Percentiles rank a stretch among this genome's conserved stretches.
phyloP scores from a whole-genome alignment of 1,284 basidiomycete genomes.

The Ganoderma meredithae region DNA sequence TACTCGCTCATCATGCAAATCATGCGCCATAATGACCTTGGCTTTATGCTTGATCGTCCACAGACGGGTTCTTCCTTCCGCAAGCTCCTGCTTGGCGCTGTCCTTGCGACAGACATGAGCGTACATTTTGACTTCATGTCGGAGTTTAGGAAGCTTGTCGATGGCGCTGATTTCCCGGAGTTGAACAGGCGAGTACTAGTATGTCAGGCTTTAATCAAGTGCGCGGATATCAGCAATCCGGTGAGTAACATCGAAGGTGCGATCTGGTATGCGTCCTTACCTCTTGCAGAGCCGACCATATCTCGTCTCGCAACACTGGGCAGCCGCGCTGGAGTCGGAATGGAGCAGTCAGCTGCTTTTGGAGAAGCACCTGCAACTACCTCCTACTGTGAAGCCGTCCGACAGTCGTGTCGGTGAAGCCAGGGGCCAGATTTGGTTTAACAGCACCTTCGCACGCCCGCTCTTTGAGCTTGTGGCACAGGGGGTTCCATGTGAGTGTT shows the following conservation, averaged over 20 bases:
- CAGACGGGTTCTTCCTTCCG: slow-evolving; percentile 64
- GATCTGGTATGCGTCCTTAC: slow-evolving; percentile 15
- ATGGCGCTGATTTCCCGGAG: slow-evolving; percentile 47
- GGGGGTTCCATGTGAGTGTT: slow-evolving; percentile 73
- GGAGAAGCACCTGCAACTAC: slow-evolving; percentile 80
- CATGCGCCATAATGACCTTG: slow-evolving; percentile 83
- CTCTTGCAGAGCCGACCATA: slow-evolving; percentile 86
- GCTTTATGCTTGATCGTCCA: slow-evolving; percentile 65
- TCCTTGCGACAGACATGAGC: slow-evolving; percentile 94
- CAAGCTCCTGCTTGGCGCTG: slow-evolving; percentile 77
- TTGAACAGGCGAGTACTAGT: slow-evolving; percentile 70
- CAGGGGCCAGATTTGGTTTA: slow-evolving; percentile 90
- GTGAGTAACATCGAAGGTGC: slow-evolving; percentile 54
- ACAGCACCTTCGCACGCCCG: slow-evolving; percentile 82
- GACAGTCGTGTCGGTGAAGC: slow-evolving; percentile 79
- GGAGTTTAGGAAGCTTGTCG: slow-evolving; percentile 59
- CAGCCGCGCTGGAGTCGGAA: slow-evolving; percentile 84
- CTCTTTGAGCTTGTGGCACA: slow-evolving; percentile 78
- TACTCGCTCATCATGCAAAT: slow-evolving; percentile 84
- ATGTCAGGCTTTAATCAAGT: slow-evolving; percentile 94
- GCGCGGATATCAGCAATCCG: slow-evolving; percentile 96
- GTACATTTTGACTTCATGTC: slow-evolving; percentile 88
- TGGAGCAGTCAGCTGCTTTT: slow-evolving; percentile 89
- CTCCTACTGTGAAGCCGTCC: slow-evolving; percentile 72
- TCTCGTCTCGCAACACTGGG: slow-evolving; percentile 90